These are phyloP conservation scores for Halophytophthora polymorphica DNA, from an alignment of 352 stramenopile genomes.

Conservation along the genomic window DNA sequence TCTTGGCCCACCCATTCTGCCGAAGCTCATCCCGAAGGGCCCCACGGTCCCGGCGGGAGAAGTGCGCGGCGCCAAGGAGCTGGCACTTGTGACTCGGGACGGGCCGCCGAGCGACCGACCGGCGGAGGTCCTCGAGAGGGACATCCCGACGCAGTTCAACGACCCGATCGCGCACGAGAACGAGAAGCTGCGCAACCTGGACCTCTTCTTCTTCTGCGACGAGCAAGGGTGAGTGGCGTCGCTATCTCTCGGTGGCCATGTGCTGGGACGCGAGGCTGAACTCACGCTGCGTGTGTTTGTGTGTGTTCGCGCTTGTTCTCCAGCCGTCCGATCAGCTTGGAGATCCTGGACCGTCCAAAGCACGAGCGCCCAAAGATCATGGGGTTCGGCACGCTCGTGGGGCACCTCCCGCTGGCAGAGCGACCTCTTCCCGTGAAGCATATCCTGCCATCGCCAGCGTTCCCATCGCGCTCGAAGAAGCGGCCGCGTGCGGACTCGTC, in stretches of 20 bases:
- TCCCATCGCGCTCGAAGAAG: conserved; percentile 72
- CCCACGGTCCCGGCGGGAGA: conserved; percentile 55
- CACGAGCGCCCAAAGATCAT: conserved; percentile 79
- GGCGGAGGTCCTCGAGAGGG: conserved; percentile 57
- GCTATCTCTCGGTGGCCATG: conserved; percentile 2
- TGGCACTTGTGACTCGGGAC: conserved; percentile 39
- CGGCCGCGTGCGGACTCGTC: conserved; percentile 51
- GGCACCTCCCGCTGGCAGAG: conserved; percentile 62
- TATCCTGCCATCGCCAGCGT: conserved; percentile 66
- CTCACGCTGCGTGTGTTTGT: conserved; percentile 5
- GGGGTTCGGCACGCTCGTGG: conserved; percentile 77
- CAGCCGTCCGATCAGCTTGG: conserved; percentile 73
- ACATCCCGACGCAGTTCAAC: conserved; percentile 64
- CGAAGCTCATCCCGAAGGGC: conserved; percentile 58
- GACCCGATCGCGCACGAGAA: conserved; percentile 59
- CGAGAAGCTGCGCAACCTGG: conserved; percentile 71
- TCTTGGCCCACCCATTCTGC: conserved; percentile 30
- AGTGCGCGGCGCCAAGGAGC: conserved; percentile 54
- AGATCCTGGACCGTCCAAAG: conserved; percentile 74
- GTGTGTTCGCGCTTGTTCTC: background rate
- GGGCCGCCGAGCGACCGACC: conserved; percentile 17
- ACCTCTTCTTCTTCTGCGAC: conserved; percentile 87
- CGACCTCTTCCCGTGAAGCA: conserved; percentile 65
- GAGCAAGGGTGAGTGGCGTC: conserved; percentile 59
- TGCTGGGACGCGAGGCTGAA: background rate